These are phyloP conservation scores for Thuja plicata DNA, from an alignment of 83 land plant species.

Conservation along the genomic window DNA sequence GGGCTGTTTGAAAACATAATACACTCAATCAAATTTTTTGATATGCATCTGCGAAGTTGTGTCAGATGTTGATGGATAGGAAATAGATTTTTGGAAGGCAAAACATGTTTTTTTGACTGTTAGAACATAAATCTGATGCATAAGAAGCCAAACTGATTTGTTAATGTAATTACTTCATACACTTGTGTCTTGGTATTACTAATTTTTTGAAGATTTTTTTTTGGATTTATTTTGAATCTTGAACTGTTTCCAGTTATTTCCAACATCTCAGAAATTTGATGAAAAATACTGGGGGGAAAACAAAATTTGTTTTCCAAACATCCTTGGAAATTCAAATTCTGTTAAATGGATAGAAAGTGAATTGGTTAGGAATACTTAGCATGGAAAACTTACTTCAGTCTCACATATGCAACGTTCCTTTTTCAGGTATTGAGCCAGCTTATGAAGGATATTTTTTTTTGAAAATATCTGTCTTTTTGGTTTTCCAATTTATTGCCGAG, in stretches of 20 bases:
- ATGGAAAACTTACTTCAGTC: no score
- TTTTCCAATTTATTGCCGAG: no score
- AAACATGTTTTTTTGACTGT: background rate
- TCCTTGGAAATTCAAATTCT: background rate
- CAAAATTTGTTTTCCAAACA: no score
- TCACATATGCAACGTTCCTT: no score
- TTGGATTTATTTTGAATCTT: no score
- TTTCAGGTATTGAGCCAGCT: background rate
- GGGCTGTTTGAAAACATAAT: background rate
- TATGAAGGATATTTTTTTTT: no score
- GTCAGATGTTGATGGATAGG: background rate
- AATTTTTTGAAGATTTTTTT: no score
- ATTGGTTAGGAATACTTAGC: background rate
- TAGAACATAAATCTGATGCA: no score
- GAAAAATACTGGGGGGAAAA: background rate
- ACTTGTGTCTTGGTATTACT: no score
- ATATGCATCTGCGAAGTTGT: background rate
- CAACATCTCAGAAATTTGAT: background rate
- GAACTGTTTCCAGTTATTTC: background rate
- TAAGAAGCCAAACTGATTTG: no score
- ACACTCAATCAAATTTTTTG: background rate
- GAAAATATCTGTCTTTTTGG: no score
- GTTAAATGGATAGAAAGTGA: background rate
- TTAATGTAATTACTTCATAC: no score
- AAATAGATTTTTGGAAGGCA: background rate